These are phyloP conservation scores for Fusarium sublunatum DNA, from an alignment of 2,329 filamentous ascomycete genomes.

Conservation along the genomic window DNA sequence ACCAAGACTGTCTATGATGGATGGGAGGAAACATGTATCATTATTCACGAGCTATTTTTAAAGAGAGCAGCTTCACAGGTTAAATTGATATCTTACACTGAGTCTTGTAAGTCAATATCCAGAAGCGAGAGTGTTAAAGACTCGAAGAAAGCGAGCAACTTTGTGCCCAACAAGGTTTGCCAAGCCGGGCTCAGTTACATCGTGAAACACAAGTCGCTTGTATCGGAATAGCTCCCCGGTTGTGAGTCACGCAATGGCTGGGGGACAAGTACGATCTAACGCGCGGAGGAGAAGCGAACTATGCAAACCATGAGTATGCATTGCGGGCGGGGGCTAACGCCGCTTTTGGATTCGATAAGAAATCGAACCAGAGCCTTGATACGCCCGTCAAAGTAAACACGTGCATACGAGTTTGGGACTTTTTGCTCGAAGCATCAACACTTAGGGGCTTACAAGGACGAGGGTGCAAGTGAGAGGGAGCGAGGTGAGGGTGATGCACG, in stretches of 20 bases:
- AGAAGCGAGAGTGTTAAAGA: slow-evolving; percentile 6
- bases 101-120: background rate
- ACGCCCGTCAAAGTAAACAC: slow-evolving; percentile 2
- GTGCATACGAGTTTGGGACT: background rate
- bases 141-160: slow-evolving; percentile 9
- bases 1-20: slow-evolving; percentile 43
- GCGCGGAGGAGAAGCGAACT: slow-evolving; percentile 24
- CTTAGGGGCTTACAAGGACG: slow-evolving; percentile 22
- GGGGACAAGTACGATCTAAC: slow-evolving; percentile 13
- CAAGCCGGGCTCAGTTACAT: slow-evolving; percentile 20
- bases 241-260: slow-evolving; percentile 38
- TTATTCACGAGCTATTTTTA: slow-evolving; percentile 46
- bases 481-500: slow-evolving; percentile 42
- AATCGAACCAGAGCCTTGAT: background rate
- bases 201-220: slow-evolving; percentile 40
- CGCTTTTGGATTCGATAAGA: slow-evolving; percentile 21
- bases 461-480: slow-evolving; percentile 21
- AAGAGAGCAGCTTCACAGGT: slow-evolving; percentile 23
- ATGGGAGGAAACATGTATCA: slow-evolving; percentile 44
- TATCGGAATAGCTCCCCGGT: slow-evolving; percentile 35
- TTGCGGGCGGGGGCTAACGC: slow-evolving; percentile 25
- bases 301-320: slow-evolving; percentile 27
- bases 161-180: slow-evolving; percentile 19
- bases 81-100: slow-evolving; percentile 3
- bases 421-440: slow-evolving; percentile 16